Base-by-base conservation (phyloP, 2,329 filamentous ascomycete genomes). In the Truncatella angustata region DNA sequence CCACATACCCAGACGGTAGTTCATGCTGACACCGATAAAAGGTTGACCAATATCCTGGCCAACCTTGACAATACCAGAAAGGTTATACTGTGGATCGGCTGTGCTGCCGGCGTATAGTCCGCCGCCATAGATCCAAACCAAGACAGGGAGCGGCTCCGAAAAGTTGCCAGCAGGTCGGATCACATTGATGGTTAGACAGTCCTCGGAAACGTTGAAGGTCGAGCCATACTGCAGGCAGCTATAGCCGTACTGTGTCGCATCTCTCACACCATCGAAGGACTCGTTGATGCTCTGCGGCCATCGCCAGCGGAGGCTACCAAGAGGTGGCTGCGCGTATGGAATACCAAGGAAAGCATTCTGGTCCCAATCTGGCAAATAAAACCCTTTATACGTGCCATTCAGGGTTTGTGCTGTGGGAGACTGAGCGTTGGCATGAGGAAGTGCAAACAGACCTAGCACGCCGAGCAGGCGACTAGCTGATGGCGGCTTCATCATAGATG, bases 91-190 rank as follows among this genome's bases (percentile, higher is more conserved):
- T 4, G 77, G 70, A 54, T 84, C 80, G 55, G 68, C 58, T 57
- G 74, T 63, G 63, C 74, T 70, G 1, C 83, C 82, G 28, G 72
- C 68, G 48, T 70, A 75, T 18, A 82, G 73, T 2, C 78, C 80
- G 28, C 81, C 81, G 11, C 80, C 74, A 56, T 85, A 81, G 23
- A 87, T 81, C 83, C 84, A 88, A 1, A 73, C 64, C 0, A 72
- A 51, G 39, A 78, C 74, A 2, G 74, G 74, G 2, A 76, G 60
- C 0, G 60, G 65, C 7, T 66, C 61, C 11, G 63, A 56, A 2
- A 58, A 51, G n/a, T 59, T 62, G 1, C 65, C 67, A 0, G 70
- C 56, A 0, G 74, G 72, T 1, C 73, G 68, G 20, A 77, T 63
- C n/a, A 78, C 70, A 56, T 70, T 72, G 35, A 73, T 53, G 2